Conservation (phyloP, 2,329 filamentous ascomycete species). For the Alternaria ethzedia region DNA sequence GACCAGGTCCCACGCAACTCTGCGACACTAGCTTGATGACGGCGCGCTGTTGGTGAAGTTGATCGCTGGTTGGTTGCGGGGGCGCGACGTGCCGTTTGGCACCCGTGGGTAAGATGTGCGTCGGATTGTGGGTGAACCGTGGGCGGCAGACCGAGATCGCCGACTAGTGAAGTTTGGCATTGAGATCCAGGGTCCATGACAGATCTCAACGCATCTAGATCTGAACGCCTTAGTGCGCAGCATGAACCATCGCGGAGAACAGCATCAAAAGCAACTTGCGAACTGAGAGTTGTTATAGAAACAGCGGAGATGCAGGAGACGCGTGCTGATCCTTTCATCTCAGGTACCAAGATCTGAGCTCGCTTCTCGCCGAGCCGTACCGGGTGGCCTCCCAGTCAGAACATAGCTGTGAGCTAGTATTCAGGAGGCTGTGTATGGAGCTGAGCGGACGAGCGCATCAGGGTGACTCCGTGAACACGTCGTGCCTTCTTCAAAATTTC, state of each 20-base stretch:
- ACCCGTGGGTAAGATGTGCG: conserved; percentile 4
- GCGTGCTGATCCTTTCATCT: neutral
- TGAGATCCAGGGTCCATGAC: neutral
- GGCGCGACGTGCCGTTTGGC: neutral
- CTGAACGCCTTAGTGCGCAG: neutral
- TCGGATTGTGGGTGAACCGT: conserved; percentile 2
- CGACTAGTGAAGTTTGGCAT: neutral
- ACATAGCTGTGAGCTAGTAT: neutral
- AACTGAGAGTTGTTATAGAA: neutral
- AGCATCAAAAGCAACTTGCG: neutral
- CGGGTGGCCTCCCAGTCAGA: neutral
- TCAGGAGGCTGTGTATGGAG: neutral
- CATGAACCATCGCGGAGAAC: neutral
- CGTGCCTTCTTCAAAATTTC: neutral
- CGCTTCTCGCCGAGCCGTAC: neutral
- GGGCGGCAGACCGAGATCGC: neutral
- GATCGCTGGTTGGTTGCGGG: neutral
- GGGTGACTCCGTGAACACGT: neutral
- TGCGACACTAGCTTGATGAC: neutral
- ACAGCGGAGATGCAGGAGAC: neutral
- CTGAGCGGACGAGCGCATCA: neutral
- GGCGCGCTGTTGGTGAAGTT: neutral
- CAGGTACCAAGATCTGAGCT: neutral
- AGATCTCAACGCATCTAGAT: conserved; percentile 1
- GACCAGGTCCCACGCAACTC: neutral